Conservation (phyloP, 129 eudicot species). For the Dittrichia graveolens region DNA sequence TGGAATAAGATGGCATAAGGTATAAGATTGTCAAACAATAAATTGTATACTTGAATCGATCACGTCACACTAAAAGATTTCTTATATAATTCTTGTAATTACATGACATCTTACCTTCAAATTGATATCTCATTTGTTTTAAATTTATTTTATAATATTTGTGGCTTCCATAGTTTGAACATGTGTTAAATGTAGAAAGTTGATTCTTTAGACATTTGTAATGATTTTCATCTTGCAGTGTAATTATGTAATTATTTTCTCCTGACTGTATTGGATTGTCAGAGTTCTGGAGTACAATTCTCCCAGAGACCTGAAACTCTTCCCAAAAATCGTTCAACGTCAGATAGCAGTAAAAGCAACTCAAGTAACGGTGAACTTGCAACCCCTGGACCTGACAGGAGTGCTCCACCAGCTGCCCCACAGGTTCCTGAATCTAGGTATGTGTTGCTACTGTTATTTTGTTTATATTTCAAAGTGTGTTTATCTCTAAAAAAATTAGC, state of each 20-base stretch:
- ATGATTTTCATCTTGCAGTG: background rate
- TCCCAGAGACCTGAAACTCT: conserved; percentile 56
- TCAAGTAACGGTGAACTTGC: conserved; percentile 49
- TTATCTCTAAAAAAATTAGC: background rate
- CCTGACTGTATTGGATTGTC: conserved; percentile 28
- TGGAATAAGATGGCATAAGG: background rate
- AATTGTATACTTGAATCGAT: background rate
- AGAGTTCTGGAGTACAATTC: conserved; percentile 96
- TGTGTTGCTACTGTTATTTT: background rate
- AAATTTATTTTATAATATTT: background rate
- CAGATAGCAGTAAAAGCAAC: conserved; percentile 48
- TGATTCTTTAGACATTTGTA: background rate
- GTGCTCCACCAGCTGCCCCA: conserved; percentile 48
- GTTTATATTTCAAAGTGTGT: too few relatives aligned
- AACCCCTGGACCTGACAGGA: conserved; percentile 54
- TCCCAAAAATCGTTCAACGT: conserved; percentile 41
- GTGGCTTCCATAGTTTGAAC: conserved; percentile 3
- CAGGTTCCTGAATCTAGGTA: conserved; percentile 84
- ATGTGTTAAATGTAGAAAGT: background rate
- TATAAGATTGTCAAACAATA: background rate
- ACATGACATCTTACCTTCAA: background rate
- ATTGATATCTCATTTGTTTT: background rate
- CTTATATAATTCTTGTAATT: background rate
- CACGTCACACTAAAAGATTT: background rate
- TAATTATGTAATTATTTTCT: conserved; percentile 9